Evolutionary conservation across 495 filamentous ascomycete genomes (phyloP), one percentile per base, ranked within the genome.

Genomic region (Penicillium paradoxum): DNA sequence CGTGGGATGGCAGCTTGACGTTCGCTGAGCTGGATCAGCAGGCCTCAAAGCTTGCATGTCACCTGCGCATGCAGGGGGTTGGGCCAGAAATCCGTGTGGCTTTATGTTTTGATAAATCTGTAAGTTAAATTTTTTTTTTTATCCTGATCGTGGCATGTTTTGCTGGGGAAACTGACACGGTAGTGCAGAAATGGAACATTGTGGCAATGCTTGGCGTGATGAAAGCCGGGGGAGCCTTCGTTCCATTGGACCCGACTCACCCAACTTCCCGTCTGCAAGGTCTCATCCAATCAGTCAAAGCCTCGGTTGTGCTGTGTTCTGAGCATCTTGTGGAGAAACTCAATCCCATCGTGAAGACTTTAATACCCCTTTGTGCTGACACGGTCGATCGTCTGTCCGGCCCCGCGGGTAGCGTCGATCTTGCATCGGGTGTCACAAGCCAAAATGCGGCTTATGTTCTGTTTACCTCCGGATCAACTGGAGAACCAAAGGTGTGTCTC

Each of bases 1-100:
- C 77, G 2, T 85, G 83, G 82, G 83, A 87, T 68, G 83, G 82
- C 15, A 68, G 50, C 24, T 67, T 86, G 51, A 82, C 81, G 1
- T 86, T 78, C 57, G 53, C 54, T 18, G 73, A 86, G 41, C 63
- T 86, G 29, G 75, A 83, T 22, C 34, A 53, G 0, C 57, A 76
- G 25, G 74, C 81, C 4, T 53, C 71, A 56, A 59, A 66, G 60
- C 13, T 87, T 21, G 81, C 81, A 4, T 60, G 39, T 9, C 59
- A 73, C 39, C 59, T 82, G 8, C 65, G 73, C 24, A 63, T 67
- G 49, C 70, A 77, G 40, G 77, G 78, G 1, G 73, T 81, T 22
- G 68, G 73, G 3, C 68, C 75, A 1, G 79, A 78, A 60, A 60
- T 59, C 21, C 60, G 76, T 19, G 78, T 84, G 41, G 75, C 73